phyloP scores from a whole-genome alignment of 2,329 filamentous ascomycete species.

The Clathrospora elynae region DNA sequence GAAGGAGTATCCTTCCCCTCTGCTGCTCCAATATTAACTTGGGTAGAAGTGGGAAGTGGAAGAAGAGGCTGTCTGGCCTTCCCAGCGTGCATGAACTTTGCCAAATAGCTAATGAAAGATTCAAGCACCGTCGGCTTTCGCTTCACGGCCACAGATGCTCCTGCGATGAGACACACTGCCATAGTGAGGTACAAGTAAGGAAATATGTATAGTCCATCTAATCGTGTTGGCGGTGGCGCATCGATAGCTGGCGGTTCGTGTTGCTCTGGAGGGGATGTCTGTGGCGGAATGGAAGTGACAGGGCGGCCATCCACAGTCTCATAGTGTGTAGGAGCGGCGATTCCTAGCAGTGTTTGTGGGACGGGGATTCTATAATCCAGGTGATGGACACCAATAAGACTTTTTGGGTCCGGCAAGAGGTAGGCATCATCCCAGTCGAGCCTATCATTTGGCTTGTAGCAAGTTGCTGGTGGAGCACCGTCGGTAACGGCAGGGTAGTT shows the following conservation, averaged over 20 bases:
- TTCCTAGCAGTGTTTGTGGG: constrained; percentile 27
- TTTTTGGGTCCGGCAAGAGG: constrained; percentile 38
- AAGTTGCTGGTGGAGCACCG: constrained; percentile 63
- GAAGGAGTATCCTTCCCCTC: constrained; percentile 8
- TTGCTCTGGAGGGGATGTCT: constrained; percentile 25
- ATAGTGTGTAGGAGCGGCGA: constrained; percentile 35
- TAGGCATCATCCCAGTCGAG: constrained; percentile 36
- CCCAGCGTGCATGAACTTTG: constrained; percentile 15
- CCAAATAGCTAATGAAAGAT: constrained; percentile 23
- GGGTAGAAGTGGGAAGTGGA: constrained; percentile 13
- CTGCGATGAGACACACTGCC: constrained; percentile 17
- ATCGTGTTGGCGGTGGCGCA: constrained; percentile 21
- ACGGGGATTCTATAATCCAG: constrained; percentile 36
- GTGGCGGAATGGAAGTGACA: constrained; percentile 28
- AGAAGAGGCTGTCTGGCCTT: constrained; percentile 15
- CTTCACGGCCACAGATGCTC: constrained; percentile 19
- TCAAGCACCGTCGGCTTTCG: constrained; percentile 19
- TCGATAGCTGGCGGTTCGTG: constrained; percentile 25
- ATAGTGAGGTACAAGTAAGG: constrained; percentile 15
- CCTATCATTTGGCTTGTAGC: constrained; percentile 53
- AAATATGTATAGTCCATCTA: constrained; percentile 17
- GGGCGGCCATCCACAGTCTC: constrained; percentile 26
- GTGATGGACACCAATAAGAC: constrained; percentile 50
- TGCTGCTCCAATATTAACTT: constrained; percentile 4
- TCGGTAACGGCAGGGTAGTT: constrained; percentile 85